Evolutionary conservation across 2,329 filamentous ascomycete genomes (phyloP).

Genomic region (Fusarium stilboides): DNA sequence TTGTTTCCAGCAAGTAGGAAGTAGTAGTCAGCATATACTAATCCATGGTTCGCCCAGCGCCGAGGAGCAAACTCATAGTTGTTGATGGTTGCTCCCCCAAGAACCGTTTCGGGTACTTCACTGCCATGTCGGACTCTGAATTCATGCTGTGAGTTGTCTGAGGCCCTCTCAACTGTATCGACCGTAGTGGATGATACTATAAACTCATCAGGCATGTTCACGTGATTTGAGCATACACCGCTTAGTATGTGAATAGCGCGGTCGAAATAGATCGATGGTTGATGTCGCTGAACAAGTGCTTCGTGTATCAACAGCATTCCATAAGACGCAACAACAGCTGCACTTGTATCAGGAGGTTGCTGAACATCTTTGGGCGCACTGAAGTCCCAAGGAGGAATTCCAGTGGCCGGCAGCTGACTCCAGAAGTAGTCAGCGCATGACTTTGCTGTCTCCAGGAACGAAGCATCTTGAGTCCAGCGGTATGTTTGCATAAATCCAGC

Average conservation of each 20-base stretch:
- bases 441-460: constrained; percentile 60
- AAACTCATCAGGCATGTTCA: constrained; percentile 33
- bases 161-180: constrained; percentile 45
- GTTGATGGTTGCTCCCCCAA: constrained; percentile 63
- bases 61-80: constrained; percentile 62
- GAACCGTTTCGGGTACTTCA: constrained; percentile 57
- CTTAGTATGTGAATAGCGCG: constrained; percentile 11
- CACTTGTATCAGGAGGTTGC: constrained; percentile 56
- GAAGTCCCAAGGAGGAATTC: constrained; percentile 64
- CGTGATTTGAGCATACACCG: constrained; percentile 28
- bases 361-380: neutral
- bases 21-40: constrained; percentile 67
- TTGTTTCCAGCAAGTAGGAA: constrained; percentile 62
- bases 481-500: constrained; percentile 64
- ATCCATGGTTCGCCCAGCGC: constrained; percentile 61
- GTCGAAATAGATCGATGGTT: constrained; percentile 31
- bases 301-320: constrained; percentile 57
- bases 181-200: constrained; percentile 5
- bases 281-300: constrained; percentile 37
- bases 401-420: constrained; percentile 36
- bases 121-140: neutral
- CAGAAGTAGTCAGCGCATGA: constrained; percentile 64
- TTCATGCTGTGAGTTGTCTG: neutral
- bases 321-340: constrained; percentile 57
- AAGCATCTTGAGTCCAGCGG: constrained; percentile 59